Evolutionary conservation across 2,329 filamentous ascomycete species (phyloP), one percentile per base, ranked within the genome.

Genomic region (Claviceps maximensis): DNA sequence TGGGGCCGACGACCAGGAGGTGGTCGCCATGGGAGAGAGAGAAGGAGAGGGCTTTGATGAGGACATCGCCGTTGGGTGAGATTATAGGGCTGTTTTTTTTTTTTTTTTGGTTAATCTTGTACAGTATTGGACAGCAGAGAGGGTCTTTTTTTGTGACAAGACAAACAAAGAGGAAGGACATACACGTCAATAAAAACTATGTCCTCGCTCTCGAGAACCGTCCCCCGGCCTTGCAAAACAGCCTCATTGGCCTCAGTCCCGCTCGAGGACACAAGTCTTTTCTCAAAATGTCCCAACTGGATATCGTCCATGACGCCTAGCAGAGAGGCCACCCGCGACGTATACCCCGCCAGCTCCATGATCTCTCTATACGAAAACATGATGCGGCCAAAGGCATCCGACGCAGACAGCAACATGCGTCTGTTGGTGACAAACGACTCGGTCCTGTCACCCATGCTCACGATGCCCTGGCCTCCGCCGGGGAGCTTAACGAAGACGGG

Each of bases 361-460:
- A 98, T 85, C 66, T 98, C 93, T 61, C 95, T 90, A 75, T 96
- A 97, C 2, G 88, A 95, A 71, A 95, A 96, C 90, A 96, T 96
- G 58, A 97, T 77, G 55, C 93, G 85, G 1, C 91, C 91, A 64
- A 96, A 96, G 25, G 91, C 91, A 65, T 98, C 93, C 0, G 91
- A 97, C 1, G 89, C 93, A 41, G 88, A 91, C 6, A 98, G 77
- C 13, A 98, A 76, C 78, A 98, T 87, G 54, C 93, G 80, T 46
- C 93, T 77, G 66, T 97, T 98, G 1, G 91, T 98, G 42, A 98
- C 87, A 63, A 98, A 97, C 55, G 82, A 84, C 67, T 83, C 80
- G 40, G 81, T 83, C 56, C 81, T 70, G 63, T 88, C 83, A 46
- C 84, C 85, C 82, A 87, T 86, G 63, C 73, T 84, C 60, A 76